Conservation (phyloP, 345 rosid species). For the Salix arbutifolia region DNA sequence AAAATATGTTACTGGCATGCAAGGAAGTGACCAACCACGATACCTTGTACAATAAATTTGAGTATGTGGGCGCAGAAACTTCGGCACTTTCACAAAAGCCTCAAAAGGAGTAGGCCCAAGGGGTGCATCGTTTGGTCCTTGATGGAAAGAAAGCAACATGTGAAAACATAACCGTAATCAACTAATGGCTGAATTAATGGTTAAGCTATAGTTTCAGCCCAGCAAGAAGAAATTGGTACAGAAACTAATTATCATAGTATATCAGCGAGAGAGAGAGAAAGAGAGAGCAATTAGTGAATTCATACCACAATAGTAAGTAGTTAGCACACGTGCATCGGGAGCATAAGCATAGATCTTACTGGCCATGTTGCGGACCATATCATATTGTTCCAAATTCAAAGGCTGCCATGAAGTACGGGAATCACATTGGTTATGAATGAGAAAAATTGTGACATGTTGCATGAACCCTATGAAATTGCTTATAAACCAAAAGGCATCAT, state of each 20-base stretch:
- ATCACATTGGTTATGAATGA: constrained; percentile 6
- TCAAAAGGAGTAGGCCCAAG: constrained; percentile 85
- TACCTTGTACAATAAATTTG: constrained; percentile 96
- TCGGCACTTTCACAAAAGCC: constrained; percentile 95
- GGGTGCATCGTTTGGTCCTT: constrained; percentile 90
- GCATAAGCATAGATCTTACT: constrained; percentile 81
- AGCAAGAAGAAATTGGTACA: neutral
- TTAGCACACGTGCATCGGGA: constrained; percentile 91
- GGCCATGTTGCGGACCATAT: constrained; percentile 73
- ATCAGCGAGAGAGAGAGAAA: too few species aligned
- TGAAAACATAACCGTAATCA: constrained; percentile 7
- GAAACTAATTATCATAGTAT: neutral
- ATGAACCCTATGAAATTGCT: constrained; percentile 2
- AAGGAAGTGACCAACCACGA: constrained; percentile 5
- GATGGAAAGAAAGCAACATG: constrained; percentile 14
- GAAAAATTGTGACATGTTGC: neutral
- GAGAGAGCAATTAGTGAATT: constrained; percentile 3
- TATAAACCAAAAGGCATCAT: neutral
- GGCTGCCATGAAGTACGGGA: constrained; percentile 53
- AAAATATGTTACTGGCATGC: neutral
- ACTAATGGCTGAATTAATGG: constrained; percentile 1
- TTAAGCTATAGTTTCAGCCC: neutral
- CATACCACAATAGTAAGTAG: constrained; percentile 89
- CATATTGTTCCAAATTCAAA: constrained; percentile 82
- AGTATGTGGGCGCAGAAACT: constrained; percentile 81